These are phyloP conservation scores for Marasmius fiardii DNA, from an alignment of 1,284 basidiomycete genomes.

Conservation along the genomic window DNA sequence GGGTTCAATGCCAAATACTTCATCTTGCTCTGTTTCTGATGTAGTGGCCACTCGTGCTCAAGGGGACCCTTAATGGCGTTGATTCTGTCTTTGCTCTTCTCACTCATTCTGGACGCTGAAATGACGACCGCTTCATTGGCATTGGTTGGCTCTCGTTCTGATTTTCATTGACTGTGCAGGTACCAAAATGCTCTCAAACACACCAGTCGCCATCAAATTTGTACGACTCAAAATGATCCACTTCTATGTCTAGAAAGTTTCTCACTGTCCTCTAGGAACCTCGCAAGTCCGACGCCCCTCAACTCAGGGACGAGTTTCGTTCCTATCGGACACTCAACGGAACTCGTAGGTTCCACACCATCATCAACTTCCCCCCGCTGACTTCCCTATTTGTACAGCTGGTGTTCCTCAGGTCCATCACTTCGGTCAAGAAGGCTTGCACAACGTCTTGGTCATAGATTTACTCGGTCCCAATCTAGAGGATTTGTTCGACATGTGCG, in stretches of 20 bases:
- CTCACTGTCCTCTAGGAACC: constrained; percentile 69
- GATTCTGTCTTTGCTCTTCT: constrained; percentile 2
- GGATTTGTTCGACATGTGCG: constrained; percentile 98
- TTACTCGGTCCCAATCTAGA: constrained; percentile 94
- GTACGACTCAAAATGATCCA: constrained; percentile 45
- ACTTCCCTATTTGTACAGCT: constrained; percentile 42
- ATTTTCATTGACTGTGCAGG: constrained; percentile 41
- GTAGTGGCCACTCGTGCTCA: too few relatives aligned
- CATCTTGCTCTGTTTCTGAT: too few relatives aligned
- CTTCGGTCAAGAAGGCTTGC: constrained; percentile 97
- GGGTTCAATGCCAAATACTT: too few relatives aligned
- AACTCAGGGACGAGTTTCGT: constrained; percentile 95
- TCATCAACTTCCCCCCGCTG: constrained; percentile 12
- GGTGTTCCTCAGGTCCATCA: constrained; percentile 98
- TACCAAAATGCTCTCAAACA: constrained; percentile 83
- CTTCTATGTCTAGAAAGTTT: constrained; percentile 15
- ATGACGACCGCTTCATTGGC: too few relatives aligned
- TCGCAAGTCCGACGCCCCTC: constrained; percentile 96
- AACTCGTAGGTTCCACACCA: constrained; percentile 64
- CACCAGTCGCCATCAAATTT: constrained; percentile 98
- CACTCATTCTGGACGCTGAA: background rate
- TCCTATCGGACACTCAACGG: constrained; percentile 95
- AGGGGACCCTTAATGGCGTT: too few relatives aligned
- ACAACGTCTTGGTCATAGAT: constrained; percentile 97
- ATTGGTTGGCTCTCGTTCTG: background rate